phyloP scores from a whole-genome alignment of 768 basidiomycete genomes.

The Multifurca ochricompacta region DNA sequence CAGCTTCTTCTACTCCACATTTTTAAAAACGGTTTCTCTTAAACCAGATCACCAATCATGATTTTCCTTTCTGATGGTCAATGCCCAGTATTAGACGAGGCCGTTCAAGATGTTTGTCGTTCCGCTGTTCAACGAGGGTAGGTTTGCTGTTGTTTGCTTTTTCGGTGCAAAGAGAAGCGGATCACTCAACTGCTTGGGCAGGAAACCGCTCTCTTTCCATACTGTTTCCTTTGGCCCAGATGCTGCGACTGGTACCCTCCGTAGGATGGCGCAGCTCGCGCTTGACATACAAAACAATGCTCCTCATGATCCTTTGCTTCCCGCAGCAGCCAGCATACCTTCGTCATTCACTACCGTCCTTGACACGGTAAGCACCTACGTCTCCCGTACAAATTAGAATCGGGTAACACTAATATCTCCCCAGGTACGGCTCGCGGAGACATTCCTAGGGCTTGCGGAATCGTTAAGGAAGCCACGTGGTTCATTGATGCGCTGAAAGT shows the following conservation, averaged over 20 bases:
- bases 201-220: conserved; percentile 51
- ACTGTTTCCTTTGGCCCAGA: conserved; percentile 47
- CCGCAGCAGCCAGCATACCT: conserved; percentile 24
- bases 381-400: not conserved
- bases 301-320: conserved; percentile 34
- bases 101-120: conserved; percentile 36
- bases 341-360: conserved; percentile 46
- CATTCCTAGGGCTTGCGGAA: conserved; percentile 51
- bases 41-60: conserved; percentile 39
- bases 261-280: conserved; percentile 48
- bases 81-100: conserved; percentile 32
- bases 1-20: not conserved
- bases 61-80: conserved; percentile 55
- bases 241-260: conserved; percentile 26
- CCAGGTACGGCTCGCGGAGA: conserved; percentile 47
- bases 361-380: conserved; percentile 36
- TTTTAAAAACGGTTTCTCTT: conserved; percentile 1
- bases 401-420: not conserved
- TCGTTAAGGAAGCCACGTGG: conserved; percentile 51
- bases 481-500: conserved; percentile 33
- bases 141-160: not conserved
- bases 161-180: too few relatives aligned
- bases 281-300: conserved; percentile 38
- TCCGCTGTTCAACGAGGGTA: conserved; percentile 40
- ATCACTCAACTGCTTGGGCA: conserved; percentile 19